phyloP scores from a whole-genome alignment of 495 filamentous ascomycete species.

The Chlorociboria aeruginascens region DNA sequence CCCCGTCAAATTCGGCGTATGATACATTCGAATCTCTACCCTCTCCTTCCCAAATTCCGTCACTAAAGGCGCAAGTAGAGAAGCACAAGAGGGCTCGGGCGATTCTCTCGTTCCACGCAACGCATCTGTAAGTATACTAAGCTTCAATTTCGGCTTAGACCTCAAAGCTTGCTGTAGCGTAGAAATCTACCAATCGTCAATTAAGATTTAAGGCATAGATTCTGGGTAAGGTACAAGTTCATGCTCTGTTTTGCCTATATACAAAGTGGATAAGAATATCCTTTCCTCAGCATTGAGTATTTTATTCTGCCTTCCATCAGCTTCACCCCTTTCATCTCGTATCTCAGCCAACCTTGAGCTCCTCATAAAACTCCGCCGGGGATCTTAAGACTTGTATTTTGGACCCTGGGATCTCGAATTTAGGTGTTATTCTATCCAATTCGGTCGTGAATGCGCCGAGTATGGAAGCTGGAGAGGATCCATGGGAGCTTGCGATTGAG shows the following conservation, averaged over 20 bases:
- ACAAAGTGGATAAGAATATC: slow-evolving; percentile 88
- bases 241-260: slow-evolving; percentile 89
- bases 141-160: slow-evolving; percentile 60
- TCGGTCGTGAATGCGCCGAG: slow-evolving; percentile 63
- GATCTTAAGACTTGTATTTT: slow-evolving; percentile 67
- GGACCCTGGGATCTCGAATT: slow-evolving; percentile 75
- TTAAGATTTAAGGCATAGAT: slow-evolving; percentile 1
- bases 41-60: slow-evolving; percentile 70
- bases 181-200: slow-evolving; percentile 42
- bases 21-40: slow-evolving; percentile 95
- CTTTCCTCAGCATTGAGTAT: slow-evolving; percentile 65
- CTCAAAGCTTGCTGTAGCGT: slow-evolving; percentile 65
- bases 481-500: slow-evolving; percentile 18
- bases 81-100: slow-evolving; percentile 80
- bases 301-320: slow-evolving; percentile 44
- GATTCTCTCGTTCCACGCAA: slow-evolving; percentile 86
- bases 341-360: slow-evolving; percentile 55
- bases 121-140: slow-evolving; percentile 90
- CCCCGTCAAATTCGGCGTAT: slow-evolving; percentile 91
- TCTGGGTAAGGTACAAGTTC: slow-evolving; percentile 50
- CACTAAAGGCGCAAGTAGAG: slow-evolving; percentile 70
- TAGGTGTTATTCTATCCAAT: slow-evolving; percentile 77
- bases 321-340: not conserved
- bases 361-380: slow-evolving; percentile 76
- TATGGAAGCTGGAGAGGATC: slow-evolving; percentile 30